Percentiles rank a stretch among this genome's conserved stretches.
Conservation (phyloP, 176 grass and related monocot species). For the Zoysia japonica region DNA sequence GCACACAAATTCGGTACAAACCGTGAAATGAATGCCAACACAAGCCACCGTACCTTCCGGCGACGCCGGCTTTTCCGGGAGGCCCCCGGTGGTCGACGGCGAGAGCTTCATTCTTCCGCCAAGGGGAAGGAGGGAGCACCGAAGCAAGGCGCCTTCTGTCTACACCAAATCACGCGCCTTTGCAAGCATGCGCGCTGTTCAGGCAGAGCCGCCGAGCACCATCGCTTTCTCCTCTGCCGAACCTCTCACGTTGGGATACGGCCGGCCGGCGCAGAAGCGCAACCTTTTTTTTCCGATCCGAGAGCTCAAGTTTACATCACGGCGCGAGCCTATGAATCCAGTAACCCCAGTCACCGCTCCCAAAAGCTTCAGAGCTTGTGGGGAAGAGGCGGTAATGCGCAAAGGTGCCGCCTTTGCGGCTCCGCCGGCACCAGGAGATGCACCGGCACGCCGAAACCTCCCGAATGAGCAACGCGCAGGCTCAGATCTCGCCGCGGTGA, state of each 20-base stretch:
- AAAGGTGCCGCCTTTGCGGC: slow-evolving; percentile 41
- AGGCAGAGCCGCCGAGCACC: slow-evolving; percentile 22
- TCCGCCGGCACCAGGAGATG: neutral
- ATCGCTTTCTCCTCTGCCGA: slow-evolving; percentile 38
- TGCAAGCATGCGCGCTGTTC: slow-evolving; percentile 25
- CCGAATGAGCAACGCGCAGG: neutral
- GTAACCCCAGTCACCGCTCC: neutral
- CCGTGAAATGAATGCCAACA: slow-evolving; percentile 39
- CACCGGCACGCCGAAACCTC: slow-evolving; percentile 7
- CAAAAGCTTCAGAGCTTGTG: neutral
- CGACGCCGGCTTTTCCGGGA: slow-evolving; percentile 40
- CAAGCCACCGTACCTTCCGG: slow-evolving; percentile 48
- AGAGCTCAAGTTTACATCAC: slow-evolving; percentile 18
- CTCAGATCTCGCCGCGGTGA: slow-evolving; percentile 43
- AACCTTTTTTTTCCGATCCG: slow-evolving; percentile 32
- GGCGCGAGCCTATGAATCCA: neutral
- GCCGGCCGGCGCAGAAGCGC: slow-evolving; percentile 11
- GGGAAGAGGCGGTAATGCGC: slow-evolving; percentile 29
- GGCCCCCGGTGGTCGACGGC: slow-evolving; percentile 34
- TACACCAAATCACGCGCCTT: slow-evolving; percentile 45
- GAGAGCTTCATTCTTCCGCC: slow-evolving; percentile 46
- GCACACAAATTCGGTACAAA: slow-evolving; percentile 16
- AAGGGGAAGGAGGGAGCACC: neutral
- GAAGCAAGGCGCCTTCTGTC: neutral
- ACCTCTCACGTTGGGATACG: neutral